Percentiles rank a stretch among this genome's conserved stretches.
Conservation (phyloP, 2,329 filamentous ascomycete species). For the Sclerotinia borealis region DNA sequence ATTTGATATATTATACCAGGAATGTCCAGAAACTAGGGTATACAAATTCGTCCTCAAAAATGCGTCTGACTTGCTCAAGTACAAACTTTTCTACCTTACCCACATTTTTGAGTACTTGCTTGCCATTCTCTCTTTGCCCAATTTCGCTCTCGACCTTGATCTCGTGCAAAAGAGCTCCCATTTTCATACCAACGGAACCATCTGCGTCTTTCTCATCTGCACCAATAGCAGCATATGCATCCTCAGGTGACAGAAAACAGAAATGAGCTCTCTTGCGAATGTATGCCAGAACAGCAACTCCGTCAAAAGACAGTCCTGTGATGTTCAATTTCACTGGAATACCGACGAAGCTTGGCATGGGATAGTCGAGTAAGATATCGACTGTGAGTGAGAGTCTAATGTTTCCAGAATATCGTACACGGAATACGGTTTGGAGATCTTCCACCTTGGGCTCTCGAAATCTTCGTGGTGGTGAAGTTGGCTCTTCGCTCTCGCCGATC, state of each 20-base stretch:
- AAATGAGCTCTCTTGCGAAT: conserved; percentile 87
- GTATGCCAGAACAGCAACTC: conserved; percentile 84
- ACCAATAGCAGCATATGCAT: conserved; percentile 66
- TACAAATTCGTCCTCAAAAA: conserved; percentile 98
- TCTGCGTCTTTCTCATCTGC: conserved; percentile 27
- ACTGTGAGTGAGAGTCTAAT: conserved; percentile 84
- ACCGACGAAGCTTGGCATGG: conserved; percentile 96
- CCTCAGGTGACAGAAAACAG: conserved; percentile 89
- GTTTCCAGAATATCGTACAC: conserved; percentile 83
- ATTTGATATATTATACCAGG: conserved; percentile 52
- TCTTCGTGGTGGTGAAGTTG: conserved; percentile 40
- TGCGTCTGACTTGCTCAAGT: conserved; percentile 88
- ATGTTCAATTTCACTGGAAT: conserved; percentile 93
- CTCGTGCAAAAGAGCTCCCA: conserved; percentile 80
- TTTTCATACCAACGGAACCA: conserved; percentile 35
- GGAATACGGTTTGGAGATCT: conserved; percentile 88
- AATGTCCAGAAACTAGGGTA: conserved; percentile 99
- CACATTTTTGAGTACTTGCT: conserved; percentile 95
- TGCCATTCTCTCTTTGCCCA: conserved; percentile 81
- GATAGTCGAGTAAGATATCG: conserved; percentile 94
- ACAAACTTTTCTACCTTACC: conserved; percentile 98
- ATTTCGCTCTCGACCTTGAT: conserved; percentile 98
- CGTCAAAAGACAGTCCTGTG: conserved; percentile 90
- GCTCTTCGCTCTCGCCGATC: conserved; percentile 28
- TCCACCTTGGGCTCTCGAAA: conserved; percentile 71